A percentile compares a stretch with the other conserved stretches of the same genome.
These are phyloP conservation scores for Cicer judaicum DNA, from an alignment of 306 rosid genomes.

Conservation along the genomic window DNA sequence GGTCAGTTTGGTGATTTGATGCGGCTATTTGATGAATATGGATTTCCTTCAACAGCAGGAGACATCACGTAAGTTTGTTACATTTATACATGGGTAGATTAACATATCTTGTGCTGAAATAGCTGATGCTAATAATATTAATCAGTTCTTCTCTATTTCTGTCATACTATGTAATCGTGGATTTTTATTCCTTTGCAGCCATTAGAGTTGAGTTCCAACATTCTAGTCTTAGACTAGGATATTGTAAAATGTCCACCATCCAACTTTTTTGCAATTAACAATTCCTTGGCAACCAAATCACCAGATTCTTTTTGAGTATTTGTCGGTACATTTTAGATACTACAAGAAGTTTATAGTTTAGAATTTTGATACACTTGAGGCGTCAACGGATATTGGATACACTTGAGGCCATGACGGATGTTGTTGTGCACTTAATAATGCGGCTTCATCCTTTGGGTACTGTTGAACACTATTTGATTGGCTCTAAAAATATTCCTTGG, in stretches of 20 bases:
- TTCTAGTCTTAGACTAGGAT: constrained; percentile 27
- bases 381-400: not conserved
- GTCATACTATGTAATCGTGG: constrained; percentile 9
- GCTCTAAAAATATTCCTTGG: not conserved
- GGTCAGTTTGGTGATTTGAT: constrained; percentile 99
- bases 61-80: constrained; percentile 85
- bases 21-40: constrained; percentile 99
- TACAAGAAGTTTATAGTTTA: constrained; percentile 22
- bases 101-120: constrained; percentile 25
- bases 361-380: constrained; percentile 11
- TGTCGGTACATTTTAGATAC: constrained; percentile 8
- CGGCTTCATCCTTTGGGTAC: not conserved
- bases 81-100: constrained; percentile 35
- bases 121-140: constrained; percentile 23
- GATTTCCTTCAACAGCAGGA: constrained; percentile 99
- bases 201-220: constrained; percentile 15
- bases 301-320: not conserved
- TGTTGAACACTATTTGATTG: constrained; percentile 2
- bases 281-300: constrained; percentile 20
- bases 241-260: constrained; percentile 31
- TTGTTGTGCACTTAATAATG: not conserved
- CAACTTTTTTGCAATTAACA: constrained; percentile 30
- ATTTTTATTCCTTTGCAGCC: constrained; percentile 28
- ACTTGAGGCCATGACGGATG: constrained; percentile 16
- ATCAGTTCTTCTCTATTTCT: constrained; percentile 25